Evolutionary conservation across 305 asterid species (phyloP).

Genomic region (Ajuga reptans): DNA sequence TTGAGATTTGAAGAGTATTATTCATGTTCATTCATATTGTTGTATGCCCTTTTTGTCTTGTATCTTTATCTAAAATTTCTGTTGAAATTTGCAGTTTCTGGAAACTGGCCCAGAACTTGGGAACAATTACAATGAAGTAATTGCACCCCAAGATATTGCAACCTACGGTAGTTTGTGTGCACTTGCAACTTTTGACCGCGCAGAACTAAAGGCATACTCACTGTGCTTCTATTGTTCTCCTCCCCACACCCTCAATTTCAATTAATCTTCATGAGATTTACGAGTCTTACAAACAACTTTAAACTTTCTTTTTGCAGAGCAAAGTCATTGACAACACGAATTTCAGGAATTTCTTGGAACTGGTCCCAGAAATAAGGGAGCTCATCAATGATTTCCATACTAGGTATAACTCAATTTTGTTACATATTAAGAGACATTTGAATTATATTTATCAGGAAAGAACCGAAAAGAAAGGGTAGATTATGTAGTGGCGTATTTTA

Average conservation of each 20-base stretch:
- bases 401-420: conserved; percentile 43
- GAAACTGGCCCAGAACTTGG: conserved; percentile 78
- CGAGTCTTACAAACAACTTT: no score
- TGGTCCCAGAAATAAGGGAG: conserved; percentile 88
- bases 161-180: conserved; percentile 94
- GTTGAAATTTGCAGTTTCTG: conserved; percentile 50
- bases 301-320: conserved; percentile 43
- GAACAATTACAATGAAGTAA: conserved; percentile 66
- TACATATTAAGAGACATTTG: background rate
- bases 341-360: conserved; percentile 75
- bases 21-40: background rate
- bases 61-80: conserved; percentile 2
- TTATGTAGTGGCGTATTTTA: background rate
- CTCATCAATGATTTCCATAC: conserved; percentile 85
- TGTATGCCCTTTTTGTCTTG: background rate
- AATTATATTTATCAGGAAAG: background rate
- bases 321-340: conserved; percentile 79
- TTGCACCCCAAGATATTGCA: conserved; percentile 89
- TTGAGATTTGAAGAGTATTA: background rate
- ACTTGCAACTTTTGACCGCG: conserved; percentile 86
- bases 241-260: no score
- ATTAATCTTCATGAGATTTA: no score
- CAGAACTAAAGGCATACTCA: conserved; percentile 65
- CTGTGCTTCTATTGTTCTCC: background rate
- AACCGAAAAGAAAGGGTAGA: background rate